Percentiles rank a stretch among this genome's conserved stretches.
Evolutionary conservation across 1,284 basidiomycete genomes (phyloP).

Genomic region (Heterobasidion parviporum): DNA sequence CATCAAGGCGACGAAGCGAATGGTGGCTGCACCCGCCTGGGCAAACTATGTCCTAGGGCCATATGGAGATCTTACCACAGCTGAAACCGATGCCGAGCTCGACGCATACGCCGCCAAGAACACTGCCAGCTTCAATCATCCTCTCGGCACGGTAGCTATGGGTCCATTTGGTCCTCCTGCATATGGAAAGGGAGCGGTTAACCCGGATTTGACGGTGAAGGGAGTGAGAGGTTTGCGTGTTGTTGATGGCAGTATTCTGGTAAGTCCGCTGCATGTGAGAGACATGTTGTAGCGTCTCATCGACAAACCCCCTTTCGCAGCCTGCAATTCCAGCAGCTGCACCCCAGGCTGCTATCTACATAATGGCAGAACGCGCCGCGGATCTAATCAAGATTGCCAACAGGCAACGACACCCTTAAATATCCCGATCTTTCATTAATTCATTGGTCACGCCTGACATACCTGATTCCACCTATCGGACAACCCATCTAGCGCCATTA

Average conservation of each 20-base stretch:
- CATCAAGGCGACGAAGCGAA: constrained; percentile 1
- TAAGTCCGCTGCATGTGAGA: constrained; percentile 6
- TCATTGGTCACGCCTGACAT: neutral
- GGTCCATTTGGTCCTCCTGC: neutral
- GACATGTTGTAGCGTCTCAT: neutral
- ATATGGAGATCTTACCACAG: neutral
- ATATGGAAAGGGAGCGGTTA: constrained; percentile 12
- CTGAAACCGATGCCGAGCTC: constrained; percentile 7
- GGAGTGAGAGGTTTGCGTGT: constrained; percentile 16
- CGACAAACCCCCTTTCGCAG: neutral
- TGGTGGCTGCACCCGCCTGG: constrained; percentile 3
- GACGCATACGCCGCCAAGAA: neutral
- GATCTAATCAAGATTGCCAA: constrained; percentile 8
- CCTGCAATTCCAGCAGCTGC: constrained; percentile 23
- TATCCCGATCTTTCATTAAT: neutral
- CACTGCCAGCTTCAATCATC: constrained; percentile 13
- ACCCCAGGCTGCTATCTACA: constrained; percentile 27
- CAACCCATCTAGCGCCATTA: neutral
- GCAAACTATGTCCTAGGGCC: constrained; percentile 3
- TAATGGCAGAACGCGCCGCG: constrained; percentile 27
- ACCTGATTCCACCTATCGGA: neutral
- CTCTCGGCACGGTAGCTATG: constrained; percentile 17
- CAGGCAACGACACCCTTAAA: neutral
- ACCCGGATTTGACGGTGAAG: constrained; percentile 18
- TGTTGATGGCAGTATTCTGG: constrained; percentile 19